Percentiles rank a stretch among this genome's conserved stretches.
Evolutionary conservation across 768 basidiomycete genomes (phyloP).

Genomic region (Chalciporus chontae): DNA sequence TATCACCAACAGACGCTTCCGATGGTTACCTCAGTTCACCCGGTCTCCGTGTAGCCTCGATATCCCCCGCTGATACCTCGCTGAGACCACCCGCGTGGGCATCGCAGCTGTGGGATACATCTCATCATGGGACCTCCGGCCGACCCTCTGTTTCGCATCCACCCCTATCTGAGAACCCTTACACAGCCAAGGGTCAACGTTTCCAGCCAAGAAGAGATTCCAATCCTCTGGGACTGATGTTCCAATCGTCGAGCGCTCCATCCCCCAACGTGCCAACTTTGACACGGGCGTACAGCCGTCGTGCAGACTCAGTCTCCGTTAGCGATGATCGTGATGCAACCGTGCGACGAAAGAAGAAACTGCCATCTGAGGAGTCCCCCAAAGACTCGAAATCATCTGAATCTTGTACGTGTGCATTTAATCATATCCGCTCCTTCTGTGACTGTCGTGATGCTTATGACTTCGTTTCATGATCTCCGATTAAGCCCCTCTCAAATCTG

Average conservation of each 20-base stretch:
- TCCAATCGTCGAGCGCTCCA: conserved; percentile 73
- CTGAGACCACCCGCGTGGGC: conserved; percentile 63
- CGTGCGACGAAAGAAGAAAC: conserved; percentile 57
- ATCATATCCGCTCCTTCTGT: conserved; percentile 29
- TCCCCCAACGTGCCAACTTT: conserved; percentile 47
- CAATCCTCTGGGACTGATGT: conserved; percentile 49
- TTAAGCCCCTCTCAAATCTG: conserved; percentile 68
- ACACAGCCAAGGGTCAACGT: conserved; percentile 38
- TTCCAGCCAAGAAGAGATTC: conserved; percentile 39
- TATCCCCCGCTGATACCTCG: conserved; percentile 60
- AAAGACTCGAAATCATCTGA: conserved; percentile 43
- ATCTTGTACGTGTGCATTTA: conserved; percentile 41
- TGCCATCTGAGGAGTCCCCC: conserved; percentile 27
- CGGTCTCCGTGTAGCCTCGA: conserved; percentile 47
- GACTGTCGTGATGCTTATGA: conserved; percentile 29
- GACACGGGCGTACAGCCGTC: conserved; percentile 60
- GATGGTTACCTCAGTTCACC: conserved; percentile 42
- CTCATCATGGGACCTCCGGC: conserved; percentile 40
- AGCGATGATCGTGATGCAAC: conserved; percentile 69
- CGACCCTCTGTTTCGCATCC: conserved; percentile 47
- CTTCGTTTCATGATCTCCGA: conserved; percentile 23
- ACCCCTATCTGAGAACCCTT: conserved; percentile 41
- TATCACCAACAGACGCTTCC: conserved; percentile 53
- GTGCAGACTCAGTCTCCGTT: conserved; percentile 61
- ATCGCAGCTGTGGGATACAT: conserved; percentile 58